Evolutionary conservation across 1,284 basidiomycete genomes (phyloP), one percentile per base, ranked within the genome.

Genomic region (Ceratobasidium papillatum): DNA sequence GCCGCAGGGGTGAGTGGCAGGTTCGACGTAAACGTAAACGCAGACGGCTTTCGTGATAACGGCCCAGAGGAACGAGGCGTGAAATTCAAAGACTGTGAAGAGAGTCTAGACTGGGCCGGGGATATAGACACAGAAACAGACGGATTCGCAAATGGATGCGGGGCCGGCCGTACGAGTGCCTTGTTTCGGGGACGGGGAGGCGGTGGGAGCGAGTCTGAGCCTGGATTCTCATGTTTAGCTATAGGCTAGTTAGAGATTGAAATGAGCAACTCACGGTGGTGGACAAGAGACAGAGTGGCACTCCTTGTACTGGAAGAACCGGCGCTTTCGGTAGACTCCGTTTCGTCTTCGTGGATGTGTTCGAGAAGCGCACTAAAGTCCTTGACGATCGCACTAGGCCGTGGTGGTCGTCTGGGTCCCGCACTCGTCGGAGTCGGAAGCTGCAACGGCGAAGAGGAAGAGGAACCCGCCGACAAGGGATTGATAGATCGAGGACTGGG

Each of bases 131-230:
- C 17, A 4, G 56, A 56, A 17, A 56, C 56, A 1, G 38, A 34
- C 4, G 68, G 56, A 34, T 34, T 47, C 41, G 61, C 45, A 30
- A 59, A 49, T 12, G 41, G 43, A 17, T 71, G 68, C 1, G 54
- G 56, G 12, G 30, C 43, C 30, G 68, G 68, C 11, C 54, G 68
- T 27, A 73, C 45, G 45, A 73, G 69, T 25, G 69, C 69, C 45
- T 34, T 49, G 58, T 73, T 73, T 27, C 69, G 58, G 5, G 69
- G 69, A 17, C 69, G 58, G 19, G 69, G 69, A 12, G 69, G 69
- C 12, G 69, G 69, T n/a, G 58, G 69, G 59, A 73, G 69, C 22
- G 69, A 72, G 27, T 59, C 68, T 61, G 56, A 59, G 34, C 43
- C 68, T 68, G 25, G 27, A 51, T 12, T 8, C 3, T 38, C n/a